These are phyloP conservation scores for Gorgonomyces haynaldii DNA, from an alignment of 192 early-diverging fungal species.

Conservation along the genomic window DNA sequence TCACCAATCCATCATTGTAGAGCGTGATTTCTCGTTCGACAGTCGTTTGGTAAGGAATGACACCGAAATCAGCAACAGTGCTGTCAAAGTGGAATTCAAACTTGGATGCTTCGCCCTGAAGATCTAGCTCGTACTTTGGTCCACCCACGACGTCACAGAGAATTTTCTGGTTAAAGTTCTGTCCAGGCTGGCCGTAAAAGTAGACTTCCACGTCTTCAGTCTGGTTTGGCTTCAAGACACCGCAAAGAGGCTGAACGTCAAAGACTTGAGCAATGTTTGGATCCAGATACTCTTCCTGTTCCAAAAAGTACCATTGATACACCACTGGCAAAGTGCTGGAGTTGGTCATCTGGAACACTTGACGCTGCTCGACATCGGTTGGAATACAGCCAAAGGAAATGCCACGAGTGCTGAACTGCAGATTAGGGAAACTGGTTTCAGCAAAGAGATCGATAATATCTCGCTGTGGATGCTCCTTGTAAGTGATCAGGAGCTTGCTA, in stretches of 20 bases:
- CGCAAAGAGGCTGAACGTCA: slow-evolving; percentile 39
- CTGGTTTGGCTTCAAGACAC: slow-evolving; percentile 31
- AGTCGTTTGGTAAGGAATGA: slow-evolving; percentile 38
- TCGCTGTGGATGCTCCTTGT: slow-evolving; percentile 44
- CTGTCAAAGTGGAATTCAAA: slow-evolving; percentile 33
- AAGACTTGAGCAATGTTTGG: slow-evolving; percentile 35
- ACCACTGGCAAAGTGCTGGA: slow-evolving; percentile 30
- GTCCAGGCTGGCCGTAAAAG: slow-evolving; percentile 30
- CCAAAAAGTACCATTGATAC: slow-evolving; percentile 36
- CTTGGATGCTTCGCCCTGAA: slow-evolving; percentile 38
- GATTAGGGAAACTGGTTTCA: slow-evolving; percentile 42
- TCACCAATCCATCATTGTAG: slow-evolving; percentile 33
- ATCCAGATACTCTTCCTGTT: too few species aligned
- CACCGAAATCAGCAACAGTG: slow-evolving; percentile 31
- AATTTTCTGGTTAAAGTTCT: slow-evolving; percentile 16
- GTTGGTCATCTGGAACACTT: slow-evolving; percentile 33
- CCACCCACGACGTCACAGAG: slow-evolving; percentile 46
- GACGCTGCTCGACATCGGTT: slow-evolving; percentile 29
- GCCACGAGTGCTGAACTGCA: slow-evolving; percentile 18
- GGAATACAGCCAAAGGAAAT: slow-evolving; percentile 40
- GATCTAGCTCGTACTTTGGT: slow-evolving; percentile 38
- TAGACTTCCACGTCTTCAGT: slow-evolving; percentile 30
- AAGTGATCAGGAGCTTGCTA: slow-evolving; percentile 33
- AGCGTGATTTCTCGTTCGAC: slow-evolving; percentile 42
- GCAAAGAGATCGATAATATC: slow-evolving; percentile 38